Percentiles rank a stretch among this genome's conserved stretches.
Conservation (phyloP, 2,329 filamentous ascomycete genomes). For the Epichloe baconii region DNA sequence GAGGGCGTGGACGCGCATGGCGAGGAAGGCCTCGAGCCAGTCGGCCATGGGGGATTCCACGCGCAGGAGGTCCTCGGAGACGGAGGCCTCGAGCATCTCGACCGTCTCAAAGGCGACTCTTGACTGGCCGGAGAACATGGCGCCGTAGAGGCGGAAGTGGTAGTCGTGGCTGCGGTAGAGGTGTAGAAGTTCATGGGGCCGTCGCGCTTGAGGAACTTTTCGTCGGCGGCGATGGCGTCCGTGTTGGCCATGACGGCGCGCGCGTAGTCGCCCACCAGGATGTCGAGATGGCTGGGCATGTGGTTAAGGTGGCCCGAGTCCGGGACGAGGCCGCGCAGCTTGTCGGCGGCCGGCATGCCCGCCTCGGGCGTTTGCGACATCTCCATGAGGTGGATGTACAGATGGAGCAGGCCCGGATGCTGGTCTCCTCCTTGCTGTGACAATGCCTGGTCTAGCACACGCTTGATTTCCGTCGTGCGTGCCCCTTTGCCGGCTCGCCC, state of each 20-base stretch:
- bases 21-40: constrained; percentile 60
- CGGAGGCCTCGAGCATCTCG: constrained; percentile 41
- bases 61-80: constrained; percentile 51
- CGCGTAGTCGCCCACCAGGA: constrained; percentile 58
- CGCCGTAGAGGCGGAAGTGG: constrained; percentile 63
- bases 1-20: constrained; percentile 54
- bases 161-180: constrained; percentile 64
- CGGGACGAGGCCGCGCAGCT: constrained; percentile 50
- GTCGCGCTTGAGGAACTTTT: constrained; percentile 45
- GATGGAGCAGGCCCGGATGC: constrained; percentile 60
- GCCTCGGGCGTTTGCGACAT: constrained; percentile 56
- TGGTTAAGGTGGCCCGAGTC: constrained; percentile 60
- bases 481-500: constrained; percentile 19
- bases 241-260: constrained; percentile 54
- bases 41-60: constrained; percentile 62
- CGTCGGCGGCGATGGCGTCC: constrained; percentile 53
- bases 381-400: constrained; percentile 69
- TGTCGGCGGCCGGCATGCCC: constrained; percentile 47
- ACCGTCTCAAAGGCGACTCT: constrained; percentile 49
- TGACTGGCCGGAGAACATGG: constrained; percentile 62
- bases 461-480: constrained; percentile 20
- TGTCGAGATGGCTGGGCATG: constrained; percentile 68
- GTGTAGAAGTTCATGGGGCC: constrained; percentile 63
- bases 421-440: constrained; percentile 21
- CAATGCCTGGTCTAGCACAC: constrained; percentile 33